Conservation (phyloP, 257 asterid species). For the Rubia yunnanensis region DNA sequence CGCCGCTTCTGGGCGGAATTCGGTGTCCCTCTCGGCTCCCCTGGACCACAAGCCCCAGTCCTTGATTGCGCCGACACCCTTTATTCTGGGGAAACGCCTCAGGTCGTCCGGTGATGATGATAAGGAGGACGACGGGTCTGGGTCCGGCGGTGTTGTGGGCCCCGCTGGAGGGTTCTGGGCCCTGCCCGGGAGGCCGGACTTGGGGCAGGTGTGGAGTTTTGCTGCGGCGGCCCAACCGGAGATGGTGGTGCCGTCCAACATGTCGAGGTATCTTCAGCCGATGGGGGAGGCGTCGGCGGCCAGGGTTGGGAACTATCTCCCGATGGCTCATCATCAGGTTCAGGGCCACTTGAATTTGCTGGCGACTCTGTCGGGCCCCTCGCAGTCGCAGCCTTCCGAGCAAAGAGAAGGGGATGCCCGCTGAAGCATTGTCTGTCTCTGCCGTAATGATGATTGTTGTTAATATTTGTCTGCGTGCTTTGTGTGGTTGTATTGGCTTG, state of each 20-base stretch:
- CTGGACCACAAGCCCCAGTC: slow-evolving; percentile 59
- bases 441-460: slow-evolving; percentile 3
- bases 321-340: slow-evolving; percentile 52
- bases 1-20: slow-evolving; percentile 13
- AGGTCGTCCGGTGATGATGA: slow-evolving; percentile 48
- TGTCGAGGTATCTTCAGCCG: slow-evolving; percentile 66
- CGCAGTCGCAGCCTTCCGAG: slow-evolving; percentile 51
- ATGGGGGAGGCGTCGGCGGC: slow-evolving; percentile 97
- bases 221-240: slow-evolving; percentile 57
- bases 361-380: slow-evolving; percentile 71
- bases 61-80: slow-evolving; percentile 58
- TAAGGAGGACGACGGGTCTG: slow-evolving; percentile 45
- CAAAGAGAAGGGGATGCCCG: slow-evolving; percentile 65
- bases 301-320: slow-evolving; percentile 86
- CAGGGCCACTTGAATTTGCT: slow-evolving; percentile 89
- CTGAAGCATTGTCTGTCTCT: slow-evolving; percentile 21
- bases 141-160: slow-evolving; percentile 29
- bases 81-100: slow-evolving; percentile 80
- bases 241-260: slow-evolving; percentile 36
- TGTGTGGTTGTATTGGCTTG: slow-evolving; percentile 15
- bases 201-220: slow-evolving; percentile 93
- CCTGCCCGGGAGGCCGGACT: slow-evolving; percentile 69
- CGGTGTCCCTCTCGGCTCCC: slow-evolving; percentile 24
- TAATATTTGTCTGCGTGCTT: slow-evolving; percentile 5
- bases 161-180: slow-evolving; percentile 88